Conservation (phyloP, 2,329 filamentous ascomycete genomes). For the Aspergillus fijiensis region DNA sequence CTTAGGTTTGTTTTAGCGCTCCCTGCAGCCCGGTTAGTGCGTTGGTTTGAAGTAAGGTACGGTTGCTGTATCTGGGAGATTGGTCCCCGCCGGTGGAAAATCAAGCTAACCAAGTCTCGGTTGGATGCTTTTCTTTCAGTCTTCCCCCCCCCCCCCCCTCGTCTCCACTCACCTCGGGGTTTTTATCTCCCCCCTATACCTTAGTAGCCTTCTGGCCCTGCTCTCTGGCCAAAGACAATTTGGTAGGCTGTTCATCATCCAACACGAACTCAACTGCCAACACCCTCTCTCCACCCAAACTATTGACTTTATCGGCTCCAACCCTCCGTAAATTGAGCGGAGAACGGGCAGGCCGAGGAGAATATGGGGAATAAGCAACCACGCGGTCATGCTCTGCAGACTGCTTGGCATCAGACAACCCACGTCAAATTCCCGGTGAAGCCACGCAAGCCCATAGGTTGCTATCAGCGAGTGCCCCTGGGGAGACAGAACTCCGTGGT, state of each 20-base stretch:
- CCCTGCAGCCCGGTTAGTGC: background rate
- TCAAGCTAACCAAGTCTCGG: background rate
- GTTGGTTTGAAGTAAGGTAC: background rate
- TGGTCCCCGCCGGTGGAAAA: background rate
- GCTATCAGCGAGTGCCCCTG: background rate
- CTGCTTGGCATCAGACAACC: background rate
- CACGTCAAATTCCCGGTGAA: background rate
- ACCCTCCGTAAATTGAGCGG: constrained; percentile 1
- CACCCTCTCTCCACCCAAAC: background rate
- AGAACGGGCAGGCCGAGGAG: background rate
- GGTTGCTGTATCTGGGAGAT: background rate
- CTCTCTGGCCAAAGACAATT: background rate
- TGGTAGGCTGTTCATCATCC: background rate
- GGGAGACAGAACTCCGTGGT: background rate
- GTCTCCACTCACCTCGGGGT: background rate
- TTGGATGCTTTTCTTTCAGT: background rate
- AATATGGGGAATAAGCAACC: background rate
- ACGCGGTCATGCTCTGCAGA: background rate
- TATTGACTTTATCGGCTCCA: background rate
- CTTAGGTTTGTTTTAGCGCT: background rate
- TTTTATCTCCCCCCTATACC: background rate
- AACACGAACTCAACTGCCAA: background rate
- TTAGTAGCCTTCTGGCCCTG: background rate
- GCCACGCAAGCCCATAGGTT: constrained; percentile 1
- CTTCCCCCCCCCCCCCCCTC: background rate